A percentile compares a stretch with the other conserved stretches of the same genome.
Evolutionary conservation across 495 filamentous ascomycete genomes (phyloP).

Genomic region (Cercophora sp.): DNA sequence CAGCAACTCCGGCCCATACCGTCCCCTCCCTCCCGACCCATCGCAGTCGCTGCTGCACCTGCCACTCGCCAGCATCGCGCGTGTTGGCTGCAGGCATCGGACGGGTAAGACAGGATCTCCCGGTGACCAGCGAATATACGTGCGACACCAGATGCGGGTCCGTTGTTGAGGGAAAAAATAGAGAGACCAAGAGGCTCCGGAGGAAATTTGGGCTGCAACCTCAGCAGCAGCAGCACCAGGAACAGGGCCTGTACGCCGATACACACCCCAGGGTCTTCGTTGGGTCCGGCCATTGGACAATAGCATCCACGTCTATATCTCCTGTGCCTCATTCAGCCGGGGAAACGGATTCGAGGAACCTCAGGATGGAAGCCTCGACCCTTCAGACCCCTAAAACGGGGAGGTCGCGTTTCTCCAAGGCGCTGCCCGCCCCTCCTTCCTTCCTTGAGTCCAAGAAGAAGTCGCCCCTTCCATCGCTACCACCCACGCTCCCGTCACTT

Average conservation of each 20-base stretch:
- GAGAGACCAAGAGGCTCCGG: constrained; percentile 1
- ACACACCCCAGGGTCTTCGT: too few species aligned
- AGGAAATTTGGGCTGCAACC: not conserved
- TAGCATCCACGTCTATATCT: constrained; percentile 14
- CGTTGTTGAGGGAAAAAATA: constrained; percentile 8
- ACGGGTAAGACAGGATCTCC: constrained; percentile 12
- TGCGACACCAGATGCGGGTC: constrained; percentile 30
- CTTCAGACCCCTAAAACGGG: constrained; percentile 29
- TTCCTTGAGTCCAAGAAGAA: constrained; percentile 13
- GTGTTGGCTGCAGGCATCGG: constrained; percentile 2
- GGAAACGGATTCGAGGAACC: constrained; percentile 11
- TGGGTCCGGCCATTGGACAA: constrained; percentile 8
- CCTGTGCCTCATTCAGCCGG: constrained; percentile 24
- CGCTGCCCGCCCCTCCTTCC: constrained; percentile 30
- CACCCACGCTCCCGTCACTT: not conserved
- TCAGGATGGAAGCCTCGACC: constrained; percentile 26
- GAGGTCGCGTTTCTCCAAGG: constrained; percentile 35
- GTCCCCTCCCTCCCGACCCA: not conserved
- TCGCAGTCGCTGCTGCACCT: not conserved
- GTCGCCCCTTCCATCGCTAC: not conserved
- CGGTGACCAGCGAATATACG: constrained; percentile 14
- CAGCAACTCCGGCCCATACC: not conserved
- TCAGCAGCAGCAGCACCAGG: not conserved
- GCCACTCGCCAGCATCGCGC: not conserved
- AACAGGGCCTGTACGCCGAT: too few species aligned